Conservation (phyloP, 2,329 filamentous ascomycete genomes). For the Arthrobotrys pseudoclavata region DNA sequence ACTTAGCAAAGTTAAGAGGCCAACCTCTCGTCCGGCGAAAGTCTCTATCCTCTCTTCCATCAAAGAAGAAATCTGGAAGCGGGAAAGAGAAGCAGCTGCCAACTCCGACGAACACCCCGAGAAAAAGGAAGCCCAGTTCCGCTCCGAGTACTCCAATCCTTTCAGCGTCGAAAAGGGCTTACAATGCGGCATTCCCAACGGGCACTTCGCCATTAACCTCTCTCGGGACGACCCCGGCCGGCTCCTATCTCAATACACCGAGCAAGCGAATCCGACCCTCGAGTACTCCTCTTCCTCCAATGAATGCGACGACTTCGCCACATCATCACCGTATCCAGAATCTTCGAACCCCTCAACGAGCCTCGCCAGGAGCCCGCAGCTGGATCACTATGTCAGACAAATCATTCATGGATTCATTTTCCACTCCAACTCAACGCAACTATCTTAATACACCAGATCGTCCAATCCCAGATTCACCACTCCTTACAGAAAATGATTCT, state of each 20-base stretch:
- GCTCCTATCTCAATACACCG: conserved; percentile 38
- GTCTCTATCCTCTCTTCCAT: conserved; percentile 41
- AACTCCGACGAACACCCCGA: conserved; percentile 45
- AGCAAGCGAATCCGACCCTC: conserved; percentile 31
- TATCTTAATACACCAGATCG: conserved; percentile 23
- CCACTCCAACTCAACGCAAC: conserved; percentile 27
- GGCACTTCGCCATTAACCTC: conserved; percentile 41
- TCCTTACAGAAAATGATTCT: conserved; percentile 22
- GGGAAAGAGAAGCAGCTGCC: conserved; percentile 45
- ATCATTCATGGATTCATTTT: conserved; percentile 21
- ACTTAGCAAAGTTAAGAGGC: conserved; percentile 40
- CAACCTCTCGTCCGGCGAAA: conserved; percentile 48
- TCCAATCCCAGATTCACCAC: conserved; percentile 43
- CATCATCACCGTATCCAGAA: conserved; percentile 36
- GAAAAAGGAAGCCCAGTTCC: conserved; percentile 45
- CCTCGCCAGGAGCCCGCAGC: conserved; percentile 36
- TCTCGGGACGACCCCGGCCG: conserved; percentile 30
- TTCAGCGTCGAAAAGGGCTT: conserved; percentile 34
- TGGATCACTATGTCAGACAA: conserved; percentile 36
- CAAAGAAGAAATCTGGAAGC: conserved; percentile 39
- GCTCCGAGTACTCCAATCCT: conserved; percentile 36
- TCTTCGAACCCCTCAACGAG: conserved; percentile 36
- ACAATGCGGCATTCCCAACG: conserved; percentile 38
- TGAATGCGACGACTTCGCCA: conserved; percentile 36
- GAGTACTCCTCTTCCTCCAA: conserved; percentile 33